Evolutionary conservation across 208 protist genomes (phyloP).

Genomic region (Leishmania tropica): DNA sequence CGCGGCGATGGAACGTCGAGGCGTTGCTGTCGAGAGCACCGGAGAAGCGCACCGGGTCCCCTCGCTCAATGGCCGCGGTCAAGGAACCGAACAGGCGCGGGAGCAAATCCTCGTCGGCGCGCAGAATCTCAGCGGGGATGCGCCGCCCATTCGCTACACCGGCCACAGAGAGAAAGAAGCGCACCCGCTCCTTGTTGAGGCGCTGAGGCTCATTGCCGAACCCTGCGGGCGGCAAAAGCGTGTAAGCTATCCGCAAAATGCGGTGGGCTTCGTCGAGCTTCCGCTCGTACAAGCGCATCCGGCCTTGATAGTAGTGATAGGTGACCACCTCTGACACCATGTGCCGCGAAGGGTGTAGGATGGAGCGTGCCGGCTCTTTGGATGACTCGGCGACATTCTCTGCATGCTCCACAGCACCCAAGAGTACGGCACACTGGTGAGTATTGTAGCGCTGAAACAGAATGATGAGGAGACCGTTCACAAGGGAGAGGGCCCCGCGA

Average conservation of each 20-base stretch:
- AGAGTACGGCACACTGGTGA: slow-evolving; percentile 74
- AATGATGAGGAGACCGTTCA: slow-evolving; percentile 81
- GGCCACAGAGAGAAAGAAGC: slow-evolving; percentile 76
- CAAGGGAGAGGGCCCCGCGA: slow-evolving; percentile 73
- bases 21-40: slow-evolving; percentile 50
- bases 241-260: slow-evolving; percentile 60
- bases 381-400: slow-evolving; percentile 46
- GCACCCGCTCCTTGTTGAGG: slow-evolving; percentile 80
- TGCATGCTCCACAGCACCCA: slow-evolving; percentile 64
- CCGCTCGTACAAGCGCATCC: slow-evolving; percentile 75
- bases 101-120: slow-evolving; percentile 52
- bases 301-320: slow-evolving; percentile 81
- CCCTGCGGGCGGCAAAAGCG: slow-evolving; percentile 62
- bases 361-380: slow-evolving; percentile 48
- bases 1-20: slow-evolving; percentile 53
- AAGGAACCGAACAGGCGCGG: slow-evolving; percentile 54
- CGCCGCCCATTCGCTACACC: slow-evolving; percentile 53
- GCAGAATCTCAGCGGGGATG: slow-evolving; percentile 48
- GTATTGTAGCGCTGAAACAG: slow-evolving; percentile 84
- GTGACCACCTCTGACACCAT: slow-evolving; percentile 84
- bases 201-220: slow-evolving; percentile 58
- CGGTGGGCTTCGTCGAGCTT: slow-evolving; percentile 52
- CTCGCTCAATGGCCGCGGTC: slow-evolving; percentile 46
- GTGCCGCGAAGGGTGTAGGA: slow-evolving; percentile 75
- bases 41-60: slow-evolving; percentile 52